Conservation (phyloP, 2,329 filamentous ascomycete genomes). For the Fusarium clavum region DNA sequence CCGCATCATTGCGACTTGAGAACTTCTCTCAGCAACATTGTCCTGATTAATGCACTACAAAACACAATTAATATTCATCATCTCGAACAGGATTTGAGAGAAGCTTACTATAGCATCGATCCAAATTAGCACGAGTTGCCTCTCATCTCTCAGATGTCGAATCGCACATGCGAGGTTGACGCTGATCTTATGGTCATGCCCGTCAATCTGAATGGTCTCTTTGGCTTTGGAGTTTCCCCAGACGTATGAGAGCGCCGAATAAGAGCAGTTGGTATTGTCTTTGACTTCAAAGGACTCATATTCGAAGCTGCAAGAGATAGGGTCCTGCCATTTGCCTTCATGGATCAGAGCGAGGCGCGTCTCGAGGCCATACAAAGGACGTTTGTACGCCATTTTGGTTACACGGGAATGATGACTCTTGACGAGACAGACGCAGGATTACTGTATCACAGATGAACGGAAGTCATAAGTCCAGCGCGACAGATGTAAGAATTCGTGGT, state of each 20-base stretch:
- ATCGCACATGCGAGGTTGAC: not conserved
- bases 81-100: fast-evolving
- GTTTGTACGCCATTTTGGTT: not conserved
- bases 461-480: too few species aligned
- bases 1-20: not conserved
- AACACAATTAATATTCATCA: too few species aligned
- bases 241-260: not conserved
- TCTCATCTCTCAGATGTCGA: not conserved
- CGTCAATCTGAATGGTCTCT: not conserved
- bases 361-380: not conserved
- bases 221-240: not conserved
- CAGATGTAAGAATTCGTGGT: too few species aligned
- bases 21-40: fast-evolving
- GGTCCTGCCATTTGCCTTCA: not conserved
- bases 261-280: not conserved
- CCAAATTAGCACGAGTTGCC: not conserved
- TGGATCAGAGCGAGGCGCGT: not conserved
- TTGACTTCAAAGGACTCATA: not conserved
- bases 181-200: not conserved
- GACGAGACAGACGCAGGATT: too few species aligned
- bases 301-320: not conserved
- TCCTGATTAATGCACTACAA: not conserved
- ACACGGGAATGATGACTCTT: too few species aligned
- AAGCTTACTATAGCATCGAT: not conserved
- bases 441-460: too few species aligned